Conservation (phyloP, 2,329 filamentous ascomycete species). For the Talaromyces atroroseus region DNA sequence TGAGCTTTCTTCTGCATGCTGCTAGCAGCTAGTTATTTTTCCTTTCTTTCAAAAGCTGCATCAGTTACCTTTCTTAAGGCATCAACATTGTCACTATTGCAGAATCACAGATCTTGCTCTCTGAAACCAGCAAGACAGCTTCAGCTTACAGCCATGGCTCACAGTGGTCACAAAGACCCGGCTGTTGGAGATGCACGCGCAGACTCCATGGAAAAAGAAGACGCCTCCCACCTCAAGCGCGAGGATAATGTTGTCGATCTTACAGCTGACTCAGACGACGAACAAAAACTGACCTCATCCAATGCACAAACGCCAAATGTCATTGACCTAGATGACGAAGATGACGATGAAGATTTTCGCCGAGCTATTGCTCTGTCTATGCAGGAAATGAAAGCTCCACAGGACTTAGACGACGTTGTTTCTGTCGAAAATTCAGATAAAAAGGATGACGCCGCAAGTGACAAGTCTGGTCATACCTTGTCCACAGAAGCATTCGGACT, state of each 20-base stretch:
- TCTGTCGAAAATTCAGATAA: not conserved
- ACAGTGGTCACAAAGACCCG: not conserved
- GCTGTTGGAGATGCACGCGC: not conserved
- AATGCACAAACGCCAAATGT: conserved; percentile 22
- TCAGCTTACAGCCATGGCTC: not conserved
- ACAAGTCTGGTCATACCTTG: not conserved
- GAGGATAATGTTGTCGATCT: conserved; percentile 26
- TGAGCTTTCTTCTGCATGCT: not conserved
- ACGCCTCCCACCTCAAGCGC: not conserved
- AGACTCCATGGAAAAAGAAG: not conserved
- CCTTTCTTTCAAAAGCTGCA: not conserved
- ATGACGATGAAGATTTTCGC: conserved; percentile 32
- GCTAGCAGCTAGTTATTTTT: not conserved
- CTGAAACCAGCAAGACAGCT: not conserved
- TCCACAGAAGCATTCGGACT: not conserved
- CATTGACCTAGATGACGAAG: conserved; percentile 15
- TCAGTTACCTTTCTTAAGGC: not conserved
- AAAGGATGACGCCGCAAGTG: not conserved
- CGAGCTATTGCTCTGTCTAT: conserved; percentile 31
- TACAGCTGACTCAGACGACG: conserved; percentile 27
- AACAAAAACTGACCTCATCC: conserved; percentile 23
- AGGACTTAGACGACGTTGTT: not conserved
- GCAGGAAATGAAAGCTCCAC: conserved; percentile 16
- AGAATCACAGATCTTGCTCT: not conserved
- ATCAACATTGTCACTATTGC: not conserved